phyloP scores from a whole-genome alignment of 257 asterid species.

The Perilla frutescens region DNA sequence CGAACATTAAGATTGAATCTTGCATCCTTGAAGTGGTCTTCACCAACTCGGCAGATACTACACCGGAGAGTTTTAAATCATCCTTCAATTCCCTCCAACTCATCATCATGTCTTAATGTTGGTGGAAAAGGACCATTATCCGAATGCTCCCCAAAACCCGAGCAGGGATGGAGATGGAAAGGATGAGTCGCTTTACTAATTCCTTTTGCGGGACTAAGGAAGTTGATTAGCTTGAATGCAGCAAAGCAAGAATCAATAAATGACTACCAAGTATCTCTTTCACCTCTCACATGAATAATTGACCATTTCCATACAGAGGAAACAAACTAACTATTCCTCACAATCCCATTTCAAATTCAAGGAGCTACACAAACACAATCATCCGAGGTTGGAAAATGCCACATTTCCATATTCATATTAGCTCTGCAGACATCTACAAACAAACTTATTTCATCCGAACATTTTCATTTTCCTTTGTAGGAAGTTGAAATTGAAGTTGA shows the following conservation, averaged over 20 bases:
- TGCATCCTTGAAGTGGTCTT: background rate
- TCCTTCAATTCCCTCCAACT: background rate
- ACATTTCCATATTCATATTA: too few species aligned
- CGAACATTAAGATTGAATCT: background rate
- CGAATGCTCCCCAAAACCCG: conserved; percentile 43
- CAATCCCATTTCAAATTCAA: conserved; percentile 14
- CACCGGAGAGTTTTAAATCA: conserved; percentile 4
- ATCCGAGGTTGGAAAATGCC: conserved; percentile 23
- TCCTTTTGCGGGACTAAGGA: conserved; percentile 35
- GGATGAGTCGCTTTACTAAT: conserved; percentile 40
- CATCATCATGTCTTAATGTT: conserved; percentile 30
- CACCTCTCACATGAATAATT: conserved; percentile 38
- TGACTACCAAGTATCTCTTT: conserved; percentile 40
- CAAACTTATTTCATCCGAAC: conserved; percentile 4
- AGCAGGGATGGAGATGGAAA: conserved; percentile 55
- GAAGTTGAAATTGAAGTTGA: conserved; percentile 11
- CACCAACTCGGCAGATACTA: conserved; percentile 21
- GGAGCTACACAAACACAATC: conserved; percentile 34
- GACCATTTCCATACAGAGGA: conserved; percentile 37
- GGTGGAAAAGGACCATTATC: conserved; percentile 48
- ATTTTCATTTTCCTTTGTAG: conserved; percentile 11
- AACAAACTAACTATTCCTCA: conserved; percentile 35
- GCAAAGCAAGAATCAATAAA: conserved; percentile 42
- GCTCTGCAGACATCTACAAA: too few species aligned
- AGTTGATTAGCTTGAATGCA: conserved; percentile 39